Conservation (phyloP, 2,329 filamentous ascomycete genomes). For the Neopestalotiopsis rosae region DNA sequence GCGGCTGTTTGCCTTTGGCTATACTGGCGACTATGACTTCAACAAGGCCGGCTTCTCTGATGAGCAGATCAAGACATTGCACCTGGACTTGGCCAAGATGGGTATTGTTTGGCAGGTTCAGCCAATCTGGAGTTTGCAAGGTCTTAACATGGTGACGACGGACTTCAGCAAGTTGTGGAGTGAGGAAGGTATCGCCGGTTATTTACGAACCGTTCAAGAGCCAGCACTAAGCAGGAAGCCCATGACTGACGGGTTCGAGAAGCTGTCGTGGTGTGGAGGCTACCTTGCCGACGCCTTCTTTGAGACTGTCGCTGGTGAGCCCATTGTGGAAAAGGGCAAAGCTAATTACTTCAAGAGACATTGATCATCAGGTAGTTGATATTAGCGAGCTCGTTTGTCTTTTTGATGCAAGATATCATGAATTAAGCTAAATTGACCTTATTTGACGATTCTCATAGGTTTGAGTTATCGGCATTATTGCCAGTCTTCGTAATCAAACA, state of each 20-base stretch:
- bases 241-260: constrained; percentile 42
- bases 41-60: constrained; percentile 38
- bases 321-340: constrained; percentile 16
- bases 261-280: constrained; percentile 39
- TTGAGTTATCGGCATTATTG: not conserved
- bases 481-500: constrained; percentile 9
- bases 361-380: not conserved
- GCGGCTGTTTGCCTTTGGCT: constrained; percentile 44
- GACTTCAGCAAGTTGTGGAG: constrained; percentile 40
- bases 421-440: no score
- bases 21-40: constrained; percentile 42
- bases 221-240: constrained; percentile 30
- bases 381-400: no score
- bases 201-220: constrained; percentile 33
- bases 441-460: not conserved
- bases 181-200: constrained; percentile 41
- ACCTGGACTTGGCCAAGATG: constrained; percentile 40
- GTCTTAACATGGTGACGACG: constrained; percentile 39
- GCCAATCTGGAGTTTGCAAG: constrained; percentile 43
- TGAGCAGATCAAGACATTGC: constrained; percentile 37
- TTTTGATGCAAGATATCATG: no score
- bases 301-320: constrained; percentile 37
- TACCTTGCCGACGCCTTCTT: constrained; percentile 44
- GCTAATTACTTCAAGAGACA: constrained; percentile 17
- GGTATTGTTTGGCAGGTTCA: constrained; percentile 47